Percentiles rank a stretch among this genome's conserved stretches.
phyloP scores from a whole-genome alignment of 176 grass and related monocot species.

The Oryza rufipogon region DNA sequence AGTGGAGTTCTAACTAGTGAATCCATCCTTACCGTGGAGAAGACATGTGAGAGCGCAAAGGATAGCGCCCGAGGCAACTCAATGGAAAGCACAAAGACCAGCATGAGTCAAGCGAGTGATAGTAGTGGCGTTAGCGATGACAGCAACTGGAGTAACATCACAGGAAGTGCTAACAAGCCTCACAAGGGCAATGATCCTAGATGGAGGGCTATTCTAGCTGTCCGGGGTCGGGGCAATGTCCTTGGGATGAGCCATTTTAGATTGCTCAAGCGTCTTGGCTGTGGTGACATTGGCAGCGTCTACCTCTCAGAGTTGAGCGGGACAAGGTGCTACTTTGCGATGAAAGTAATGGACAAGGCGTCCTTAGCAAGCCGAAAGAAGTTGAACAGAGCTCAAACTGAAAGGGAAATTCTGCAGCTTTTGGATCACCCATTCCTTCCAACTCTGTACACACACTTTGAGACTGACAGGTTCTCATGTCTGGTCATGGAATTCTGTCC shows the following conservation, averaged over 20 bases:
- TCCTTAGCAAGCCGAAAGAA: constrained; percentile 76
- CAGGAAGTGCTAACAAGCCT: constrained; percentile 73
- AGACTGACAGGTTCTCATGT: constrained; percentile 80
- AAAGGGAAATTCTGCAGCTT: constrained; percentile 82
- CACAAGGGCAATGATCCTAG: constrained; percentile 90
- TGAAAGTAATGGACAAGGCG: constrained; percentile 93
- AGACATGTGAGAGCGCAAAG: constrained; percentile 47
- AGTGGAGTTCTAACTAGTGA: constrained; percentile 54
- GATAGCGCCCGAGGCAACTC: constrained; percentile 54
- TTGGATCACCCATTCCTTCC: constrained; percentile 82
- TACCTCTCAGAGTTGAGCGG: constrained; percentile 88
- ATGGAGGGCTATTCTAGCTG: constrained; percentile 80
- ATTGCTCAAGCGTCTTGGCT: constrained; percentile 75
- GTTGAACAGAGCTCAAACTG: constrained; percentile 73
- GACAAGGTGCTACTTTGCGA: constrained; percentile 81
- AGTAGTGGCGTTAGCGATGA: constrained; percentile 81
- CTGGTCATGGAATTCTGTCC: constrained; percentile 92
- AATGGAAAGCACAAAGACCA: constrained; percentile 70
- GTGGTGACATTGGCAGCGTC: constrained; percentile 82
- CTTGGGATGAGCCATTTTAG: constrained; percentile 93
- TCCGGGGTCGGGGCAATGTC: constrained; percentile 57
- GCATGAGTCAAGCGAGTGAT: constrained; percentile 76
- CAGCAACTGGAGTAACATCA: constrained; percentile 70
- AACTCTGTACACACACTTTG: constrained; percentile 81
- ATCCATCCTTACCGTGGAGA: constrained; percentile 43